Conservation (phyloP, 73 alveolate species). For the Paramecium pentaurelia region DNA sequence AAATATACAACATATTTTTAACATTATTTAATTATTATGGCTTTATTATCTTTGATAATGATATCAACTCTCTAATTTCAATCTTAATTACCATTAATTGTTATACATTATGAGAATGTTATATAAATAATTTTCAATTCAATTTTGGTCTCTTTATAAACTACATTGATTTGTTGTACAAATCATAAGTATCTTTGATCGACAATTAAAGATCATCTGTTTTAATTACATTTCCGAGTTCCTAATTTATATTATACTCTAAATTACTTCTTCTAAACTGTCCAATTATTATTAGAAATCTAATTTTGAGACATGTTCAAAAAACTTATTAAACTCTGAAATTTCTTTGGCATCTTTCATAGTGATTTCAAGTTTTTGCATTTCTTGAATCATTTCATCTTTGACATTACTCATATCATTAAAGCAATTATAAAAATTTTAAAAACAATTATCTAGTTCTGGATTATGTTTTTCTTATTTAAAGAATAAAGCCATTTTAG, state of each 20-base stretch:
- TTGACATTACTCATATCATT: neutral
- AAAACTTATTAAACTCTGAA: neutral
- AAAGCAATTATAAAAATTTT: neutral
- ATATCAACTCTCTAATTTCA: neutral
- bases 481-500: neutral
- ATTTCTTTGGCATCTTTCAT: neutral
- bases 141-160: neutral
- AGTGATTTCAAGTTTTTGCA: neutral
- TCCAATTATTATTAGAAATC: neutral
- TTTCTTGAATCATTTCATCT: neutral
- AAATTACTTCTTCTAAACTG: neutral
- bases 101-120: neutral
- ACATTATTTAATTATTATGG: neutral
- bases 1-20: no score
- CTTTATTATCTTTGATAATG: neutral
- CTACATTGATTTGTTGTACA: constrained; percentile 4
- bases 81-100: neutral
- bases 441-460: neutral
- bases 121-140: neutral
- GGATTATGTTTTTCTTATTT: neutral
- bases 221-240: neutral
- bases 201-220: neutral
- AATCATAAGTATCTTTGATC: neutral
- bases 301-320: neutral
- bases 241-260: neutral